Conservation (phyloP, 805 yeast genomes). For the Myxozyma nipponensis region DNA sequence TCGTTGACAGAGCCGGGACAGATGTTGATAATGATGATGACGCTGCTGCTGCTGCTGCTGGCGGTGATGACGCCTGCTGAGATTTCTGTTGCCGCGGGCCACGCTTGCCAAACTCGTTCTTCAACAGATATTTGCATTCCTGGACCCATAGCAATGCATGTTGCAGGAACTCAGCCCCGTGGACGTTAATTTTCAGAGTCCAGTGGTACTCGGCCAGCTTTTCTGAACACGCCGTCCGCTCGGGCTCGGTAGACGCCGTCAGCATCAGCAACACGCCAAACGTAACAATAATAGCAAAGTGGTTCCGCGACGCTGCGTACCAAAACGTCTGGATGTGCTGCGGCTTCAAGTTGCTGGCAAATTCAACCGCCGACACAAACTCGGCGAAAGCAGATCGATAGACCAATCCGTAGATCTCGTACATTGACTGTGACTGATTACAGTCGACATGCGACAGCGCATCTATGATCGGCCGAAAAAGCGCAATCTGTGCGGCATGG, state of each 20-base stretch:
- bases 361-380: constrained; percentile 31
- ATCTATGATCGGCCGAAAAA: constrained; percentile 30
- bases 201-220: constrained; percentile 32
- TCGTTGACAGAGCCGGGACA: not conserved
- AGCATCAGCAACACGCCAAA: constrained; percentile 30
- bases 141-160: constrained; percentile 32
- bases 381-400: constrained; percentile 30
- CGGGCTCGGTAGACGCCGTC: constrained; percentile 23
- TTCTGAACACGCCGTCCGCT: constrained; percentile 22
- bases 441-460: constrained; percentile 26
- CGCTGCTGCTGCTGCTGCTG: constrained; percentile 5
- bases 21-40: not conserved
- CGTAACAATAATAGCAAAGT: constrained; percentile 30
- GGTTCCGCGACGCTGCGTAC: constrained; percentile 31
- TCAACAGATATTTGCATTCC: constrained; percentile 29
- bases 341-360: constrained; percentile 28
- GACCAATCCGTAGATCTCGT: constrained; percentile 28
- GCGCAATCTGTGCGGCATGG: constrained; percentile 31
- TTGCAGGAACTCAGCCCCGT: constrained; percentile 32
- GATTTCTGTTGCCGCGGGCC: not conserved
- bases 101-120: constrained; percentile 19
- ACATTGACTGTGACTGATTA: constrained; percentile 11
- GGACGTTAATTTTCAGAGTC: constrained; percentile 29
- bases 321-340: constrained; percentile 34
- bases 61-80: not conserved